Evolutionary conservation across 2,329 filamentous ascomycete species (phyloP).

Genomic region (Septoria linicola): DNA sequence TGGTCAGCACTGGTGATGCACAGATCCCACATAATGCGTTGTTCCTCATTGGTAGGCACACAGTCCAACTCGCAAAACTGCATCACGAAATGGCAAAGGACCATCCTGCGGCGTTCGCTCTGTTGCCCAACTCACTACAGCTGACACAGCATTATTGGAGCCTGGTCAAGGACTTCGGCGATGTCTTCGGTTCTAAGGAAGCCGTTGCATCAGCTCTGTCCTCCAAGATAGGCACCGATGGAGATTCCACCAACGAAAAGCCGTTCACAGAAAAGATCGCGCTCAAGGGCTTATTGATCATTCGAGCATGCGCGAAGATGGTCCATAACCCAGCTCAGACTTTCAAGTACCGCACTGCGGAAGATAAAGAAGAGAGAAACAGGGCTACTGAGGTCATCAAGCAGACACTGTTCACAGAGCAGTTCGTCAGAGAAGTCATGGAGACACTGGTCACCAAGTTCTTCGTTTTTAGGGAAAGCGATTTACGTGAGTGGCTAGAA

Average conservation of each 20-base stretch:
- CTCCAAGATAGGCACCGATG: constrained; percentile 49
- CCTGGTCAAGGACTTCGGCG: constrained; percentile 72
- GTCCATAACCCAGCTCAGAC: constrained; percentile 76
- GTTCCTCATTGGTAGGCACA: constrained; percentile 73
- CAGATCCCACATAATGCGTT: constrained; percentile 7
- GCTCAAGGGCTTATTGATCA: constrained; percentile 76
- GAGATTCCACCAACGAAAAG: constrained; percentile 42
- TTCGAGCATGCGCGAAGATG: constrained; percentile 81
- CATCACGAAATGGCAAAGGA: constrained; percentile 80
- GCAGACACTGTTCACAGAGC: constrained; percentile 69
- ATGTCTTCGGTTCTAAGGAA: constrained; percentile 62
- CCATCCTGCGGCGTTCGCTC: constrained; percentile 78
- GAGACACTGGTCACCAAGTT: constrained; percentile 82
- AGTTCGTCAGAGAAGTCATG: constrained; percentile 77
- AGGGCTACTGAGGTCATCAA: constrained; percentile 69
- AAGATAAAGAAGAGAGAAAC: constrained; percentile 74
- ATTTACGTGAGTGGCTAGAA: constrained; percentile 88
- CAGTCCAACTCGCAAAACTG: constrained; percentile 86
- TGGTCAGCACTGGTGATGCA: constrained; percentile 37
- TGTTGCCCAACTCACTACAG: constrained; percentile 74
- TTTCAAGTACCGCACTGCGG: constrained; percentile 75
- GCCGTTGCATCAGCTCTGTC: constrained; percentile 34
- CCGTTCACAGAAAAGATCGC: constrained; percentile 67
- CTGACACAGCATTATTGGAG: constrained; percentile 84
- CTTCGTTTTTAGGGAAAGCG: constrained; percentile 80